phyloP scores from a whole-genome alignment of 2,329 filamentous ascomycete species.

The Aureobasidium sp. region DNA sequence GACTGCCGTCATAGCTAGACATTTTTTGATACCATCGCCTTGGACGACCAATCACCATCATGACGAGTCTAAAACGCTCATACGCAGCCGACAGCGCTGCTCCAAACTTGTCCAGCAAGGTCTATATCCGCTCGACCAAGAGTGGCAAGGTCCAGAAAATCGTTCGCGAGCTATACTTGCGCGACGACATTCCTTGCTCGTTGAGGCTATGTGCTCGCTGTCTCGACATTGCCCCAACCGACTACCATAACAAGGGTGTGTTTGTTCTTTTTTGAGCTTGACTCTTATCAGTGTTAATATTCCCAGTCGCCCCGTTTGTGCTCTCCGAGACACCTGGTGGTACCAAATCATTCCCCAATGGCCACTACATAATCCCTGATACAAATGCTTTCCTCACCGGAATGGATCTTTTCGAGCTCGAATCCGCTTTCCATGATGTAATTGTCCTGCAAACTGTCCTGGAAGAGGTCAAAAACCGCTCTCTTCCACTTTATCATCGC shows the following conservation, averaged over 20 bases:
- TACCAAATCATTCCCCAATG: conserved; percentile 72
- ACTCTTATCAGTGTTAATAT: neutral
- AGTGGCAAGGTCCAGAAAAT: conserved; percentile 98
- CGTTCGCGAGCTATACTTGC: conserved; percentile 89
- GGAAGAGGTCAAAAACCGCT: conserved; percentile 90
- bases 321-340: conserved; percentile 83
- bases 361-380: conserved; percentile 91
- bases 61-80: conserved; percentile 58
- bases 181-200: conserved; percentile 95
- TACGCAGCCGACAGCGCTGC: conserved; percentile 48
- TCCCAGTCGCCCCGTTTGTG: conserved; percentile 64
- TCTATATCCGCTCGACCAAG: conserved; percentile 89
- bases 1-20: conserved; percentile 10
- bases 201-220: conserved; percentile 80
- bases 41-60: conserved; percentile 23
- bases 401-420: conserved; percentile 95
- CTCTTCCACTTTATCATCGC: conserved; percentile 89
- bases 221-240: conserved; percentile 62
- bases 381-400: conserved; percentile 92
- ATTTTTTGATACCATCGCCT: conserved; percentile 3
- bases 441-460: conserved; percentile 92
- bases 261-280: conserved; percentile 15
- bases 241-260: conserved; percentile 70
- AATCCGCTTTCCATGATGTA: conserved; percentile 91
- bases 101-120: conserved; percentile 84